Percentiles rank a stretch among this genome's conserved stretches.
phyloP scores from a whole-genome alignment of 2,329 filamentous ascomycete species.

The Phaeosphaeriaceae sp. region DNA sequence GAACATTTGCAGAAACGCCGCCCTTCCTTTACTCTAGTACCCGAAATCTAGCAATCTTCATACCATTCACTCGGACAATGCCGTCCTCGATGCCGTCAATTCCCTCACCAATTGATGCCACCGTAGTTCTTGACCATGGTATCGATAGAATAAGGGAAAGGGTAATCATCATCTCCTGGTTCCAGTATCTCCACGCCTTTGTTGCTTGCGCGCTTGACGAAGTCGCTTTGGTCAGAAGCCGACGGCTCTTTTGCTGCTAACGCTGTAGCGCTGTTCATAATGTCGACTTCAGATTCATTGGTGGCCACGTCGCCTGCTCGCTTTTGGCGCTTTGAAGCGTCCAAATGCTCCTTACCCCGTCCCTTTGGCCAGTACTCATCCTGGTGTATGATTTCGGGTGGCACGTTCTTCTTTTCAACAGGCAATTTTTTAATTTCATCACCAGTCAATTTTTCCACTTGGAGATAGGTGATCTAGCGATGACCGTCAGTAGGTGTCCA shows the following conservation, averaged over 20 bases:
- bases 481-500: neutral
- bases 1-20: too few species aligned
- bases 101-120: neutral
- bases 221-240: conserved; percentile 2
- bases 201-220: conserved; percentile 9
- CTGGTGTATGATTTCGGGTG: neutral
- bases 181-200: conserved; percentile 2
- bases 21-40: too few species aligned
- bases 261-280: neutral
- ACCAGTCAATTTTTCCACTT: neutral
- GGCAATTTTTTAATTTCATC: neutral
- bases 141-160: conserved; percentile 10
- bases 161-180: conserved; percentile 7
- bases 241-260: conserved; percentile 2
- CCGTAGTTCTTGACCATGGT: conserved; percentile 5
- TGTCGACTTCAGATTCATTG: too few species aligned
- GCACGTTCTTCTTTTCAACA: neutral
- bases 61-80: neutral
- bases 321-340: neutral
- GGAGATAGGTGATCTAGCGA: conserved; percentile 7
- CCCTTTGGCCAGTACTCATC: conserved; percentile 13
- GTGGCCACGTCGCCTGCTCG: too few species aligned
- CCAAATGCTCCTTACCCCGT: conserved; percentile 4
- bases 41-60: too few species aligned
- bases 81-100: neutral